phyloP scores from a whole-genome alignment of 2,329 filamentous ascomycete genomes.

The Lasiodiplodia citricola region DNA sequence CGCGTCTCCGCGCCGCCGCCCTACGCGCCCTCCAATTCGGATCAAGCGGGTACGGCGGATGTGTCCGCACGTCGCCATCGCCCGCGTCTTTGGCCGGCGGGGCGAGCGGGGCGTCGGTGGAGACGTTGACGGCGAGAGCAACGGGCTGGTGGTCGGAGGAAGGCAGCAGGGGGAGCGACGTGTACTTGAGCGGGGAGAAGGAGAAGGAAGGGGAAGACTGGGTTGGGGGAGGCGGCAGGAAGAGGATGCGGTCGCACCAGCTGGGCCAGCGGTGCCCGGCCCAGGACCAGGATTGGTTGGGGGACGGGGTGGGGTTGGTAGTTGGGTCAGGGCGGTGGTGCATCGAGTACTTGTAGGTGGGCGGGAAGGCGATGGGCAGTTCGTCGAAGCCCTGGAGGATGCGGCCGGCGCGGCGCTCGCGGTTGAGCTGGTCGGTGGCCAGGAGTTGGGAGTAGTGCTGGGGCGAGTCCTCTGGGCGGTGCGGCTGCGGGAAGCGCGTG shows the following conservation, averaged over 20 bases:
- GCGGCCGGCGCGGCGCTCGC: conserved; percentile 70
- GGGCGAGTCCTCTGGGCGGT: conserved; percentile 56
- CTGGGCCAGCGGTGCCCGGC: conserved; percentile 83
- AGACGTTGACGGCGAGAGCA: conserved; percentile 71
- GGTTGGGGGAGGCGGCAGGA: conserved; percentile 51
- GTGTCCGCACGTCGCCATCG: conserved; percentile 46
- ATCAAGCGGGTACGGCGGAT: conserved; percentile 64
- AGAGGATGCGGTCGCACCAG: conserved; percentile 93
- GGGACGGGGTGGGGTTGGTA: conserved; percentile 31
- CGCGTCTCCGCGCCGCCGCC: conserved; percentile 60
- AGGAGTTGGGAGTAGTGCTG: conserved; percentile 72
- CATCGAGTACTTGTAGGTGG: conserved; percentile 87
- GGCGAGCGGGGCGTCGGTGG: conserved; percentile 50
- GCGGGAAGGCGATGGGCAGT: conserved; percentile 76
- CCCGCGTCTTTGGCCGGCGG: conserved; percentile 41
- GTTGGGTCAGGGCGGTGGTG: conserved; percentile 45
- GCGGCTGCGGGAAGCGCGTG: conserved; percentile 65
- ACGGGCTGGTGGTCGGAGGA: conserved; percentile 90
- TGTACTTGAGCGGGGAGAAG: conserved; percentile 69
- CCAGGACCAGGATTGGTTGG: conserved; percentile 66
- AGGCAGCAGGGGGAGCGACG: conserved; percentile 76
- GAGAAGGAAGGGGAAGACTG: conserved; percentile 29
- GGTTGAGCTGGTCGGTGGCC: conserved; percentile 76
- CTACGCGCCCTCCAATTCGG: conserved; percentile 61
- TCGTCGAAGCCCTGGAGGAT: conserved; percentile 82